Evolutionary conservation across 805 yeast genomes (phyloP), one percentile per base, ranked within the genome.

Genomic region (Zygosaccharomyces rouxii): DNA sequence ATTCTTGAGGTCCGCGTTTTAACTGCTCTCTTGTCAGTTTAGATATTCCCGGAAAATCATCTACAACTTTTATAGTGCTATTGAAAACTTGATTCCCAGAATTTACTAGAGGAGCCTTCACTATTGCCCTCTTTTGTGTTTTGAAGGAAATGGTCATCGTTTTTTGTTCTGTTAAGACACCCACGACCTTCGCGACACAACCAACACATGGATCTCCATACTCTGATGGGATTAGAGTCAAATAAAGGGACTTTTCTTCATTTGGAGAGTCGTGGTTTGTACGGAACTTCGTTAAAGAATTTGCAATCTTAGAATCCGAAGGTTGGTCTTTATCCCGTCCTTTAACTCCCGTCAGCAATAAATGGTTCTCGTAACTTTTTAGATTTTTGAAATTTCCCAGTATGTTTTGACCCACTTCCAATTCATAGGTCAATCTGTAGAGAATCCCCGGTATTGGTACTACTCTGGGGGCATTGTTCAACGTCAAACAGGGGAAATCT

Each of bases 401-500:
- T 16, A 81, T 61, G 3, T 73, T 68, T 9, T 75, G 71, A 1
- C 80, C 83, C 44, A 73, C 71, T 46, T 69, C 64, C 46, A 74
- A 68, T 14, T 74, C 63, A 46, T 80, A 75, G 1, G 78, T 69
- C n/a, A 82, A 78, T 48, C 78, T 75, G 63, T 82, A 83, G 21
- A 80, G 70, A 35, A 82, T 76, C 0, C 86, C 86, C 1, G 89
- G 87, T 7, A 82, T 57, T 26, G 81, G 71, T 11, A 83, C 79
- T 45, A 73, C 58, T 1, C 58, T 41, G 1, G 69, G 59, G 11
- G 56, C 48, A 21, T 46, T 48, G 14, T 47, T 35, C 22, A 58
- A 48, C 6, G 50, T 45, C 30, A 55, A 47, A 39, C 59, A 55
- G 16, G 58, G 58, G 21, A 55, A 49, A 35, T 22, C 25, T 22